Base-by-base conservation (phyloP, 139 green algal species). In the Axilococcus clingmanii region DNA sequence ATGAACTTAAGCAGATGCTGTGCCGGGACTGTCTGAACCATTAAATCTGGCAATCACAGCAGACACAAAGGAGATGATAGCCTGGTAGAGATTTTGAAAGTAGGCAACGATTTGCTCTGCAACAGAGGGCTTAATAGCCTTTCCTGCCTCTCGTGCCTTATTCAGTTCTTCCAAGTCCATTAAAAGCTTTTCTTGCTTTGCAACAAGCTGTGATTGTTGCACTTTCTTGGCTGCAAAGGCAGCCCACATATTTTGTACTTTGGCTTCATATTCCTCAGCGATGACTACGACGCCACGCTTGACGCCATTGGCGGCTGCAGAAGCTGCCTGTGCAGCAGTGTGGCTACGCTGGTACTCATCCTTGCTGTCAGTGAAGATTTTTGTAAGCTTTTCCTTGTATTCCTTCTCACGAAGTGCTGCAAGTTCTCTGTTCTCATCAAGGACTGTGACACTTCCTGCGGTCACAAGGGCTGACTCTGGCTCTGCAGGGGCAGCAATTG, bases 261-360 rank as follows among this genome's bases (percentile, higher is more conserved):
- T 57, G n/a, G 24, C 24, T 46, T 57, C 15, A 24, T 57, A 57
- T 29, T 57, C 12, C 22, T 32, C 23, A n/a, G n/a, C n/a, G n/a
- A n/a, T n/a, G n/a, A n/a, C n/a, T n/a, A n/a, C n/a, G n/a, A n/a
- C n/a, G n/a, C n/a, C n/a, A n/a, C n/a, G n/a, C n/a, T n/a, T n/a
- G n/a, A n/a, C n/a, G n/a, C n/a, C n/a, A n/a, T n/a, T n/a, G n/a
- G n/a, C n/a, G n/a, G n/a, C n/a, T n/a, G n/a, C n/a, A n/a, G n/a
- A n/a, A n/a, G n/a, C n/a, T n/a, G n/a, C n/a, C n/a, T n/a, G 17
- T 17, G 36, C 36, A 17, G 17, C 17, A 42, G 17, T 17, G 36
- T 42, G 36, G 17, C 36, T 42, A 17, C 17, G 36, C 17, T 42
- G 36, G 36, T 42, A n/a, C n/a, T n/a, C n/a, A n/a, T n/a, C n/a